These are phyloP conservation scores for Phoma herbarum DNA, from an alignment of 2,329 filamentous ascomycete genomes.

Conservation along the genomic window DNA sequence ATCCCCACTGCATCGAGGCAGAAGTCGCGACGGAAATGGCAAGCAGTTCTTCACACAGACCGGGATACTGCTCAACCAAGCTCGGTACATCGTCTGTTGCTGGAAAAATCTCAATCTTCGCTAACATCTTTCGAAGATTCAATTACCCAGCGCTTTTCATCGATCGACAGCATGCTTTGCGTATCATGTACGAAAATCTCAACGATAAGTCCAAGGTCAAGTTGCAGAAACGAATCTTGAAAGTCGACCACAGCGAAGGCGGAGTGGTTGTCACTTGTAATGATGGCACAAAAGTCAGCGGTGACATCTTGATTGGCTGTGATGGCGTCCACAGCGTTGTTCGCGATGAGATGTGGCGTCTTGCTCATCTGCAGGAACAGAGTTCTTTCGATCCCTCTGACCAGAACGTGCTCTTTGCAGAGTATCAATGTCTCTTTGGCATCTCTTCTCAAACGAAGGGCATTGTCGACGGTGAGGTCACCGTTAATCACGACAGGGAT, in stretches of 20 bases:
- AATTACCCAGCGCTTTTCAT: constrained; percentile 18
- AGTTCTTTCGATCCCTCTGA: constrained; percentile 14
- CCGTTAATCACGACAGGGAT: constrained; percentile 12
- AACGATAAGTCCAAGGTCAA: constrained; percentile 24
- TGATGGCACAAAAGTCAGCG: constrained; percentile 18
- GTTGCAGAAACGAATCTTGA: constrained; percentile 6
- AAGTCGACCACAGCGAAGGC: constrained; percentile 1
- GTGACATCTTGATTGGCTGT: constrained; percentile 27
- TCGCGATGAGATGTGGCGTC: constrained; percentile 28
- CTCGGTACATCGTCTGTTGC: not conserved
- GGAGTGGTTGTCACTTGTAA: constrained; percentile 19
- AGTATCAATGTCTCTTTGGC: constrained; percentile 27
- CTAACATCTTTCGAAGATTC: not conserved
- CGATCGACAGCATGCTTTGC: constrained; percentile 26
- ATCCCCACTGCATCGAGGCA: not conserved
- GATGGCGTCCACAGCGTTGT: constrained; percentile 32
- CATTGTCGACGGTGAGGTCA: constrained; percentile 16
- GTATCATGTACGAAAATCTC: constrained; percentile 25
- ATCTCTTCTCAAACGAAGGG: constrained; percentile 16
- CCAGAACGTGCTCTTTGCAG: constrained; percentile 17
- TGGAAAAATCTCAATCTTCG: not conserved
- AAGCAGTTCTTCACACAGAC: not conserved
- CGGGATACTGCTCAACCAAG: not conserved
- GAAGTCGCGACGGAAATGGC: constrained; percentile 5
- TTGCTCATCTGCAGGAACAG: constrained; percentile 11